These are phyloP conservation scores for Paspalum vaginatum DNA, from an alignment of 176 grass and related monocot genomes.

Conservation along the genomic window DNA sequence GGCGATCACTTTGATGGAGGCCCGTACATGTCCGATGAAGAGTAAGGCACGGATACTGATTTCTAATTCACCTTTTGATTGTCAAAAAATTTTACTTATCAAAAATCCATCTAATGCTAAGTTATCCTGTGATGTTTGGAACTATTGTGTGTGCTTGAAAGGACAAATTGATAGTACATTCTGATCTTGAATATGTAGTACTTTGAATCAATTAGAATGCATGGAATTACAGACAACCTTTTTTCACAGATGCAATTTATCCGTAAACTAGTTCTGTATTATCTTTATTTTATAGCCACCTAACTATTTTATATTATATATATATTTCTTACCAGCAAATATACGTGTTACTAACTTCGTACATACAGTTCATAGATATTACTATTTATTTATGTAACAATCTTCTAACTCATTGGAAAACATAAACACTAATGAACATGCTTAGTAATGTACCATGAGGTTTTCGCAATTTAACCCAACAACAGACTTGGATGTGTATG, in stretches of 20 bases:
- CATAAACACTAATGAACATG: not conserved
- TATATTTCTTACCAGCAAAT: not conserved
- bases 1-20: conserved; percentile 92
- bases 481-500: not conserved
- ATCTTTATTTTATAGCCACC: not conserved
- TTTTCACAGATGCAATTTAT: not conserved
- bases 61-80: conserved; percentile 48
- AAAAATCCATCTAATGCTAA: not conserved
- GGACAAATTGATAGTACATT: not conserved
- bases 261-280: not conserved
- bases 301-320: not conserved
- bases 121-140: not conserved
- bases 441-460: not conserved
- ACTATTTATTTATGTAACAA: conserved; percentile 1
- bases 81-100: conserved; percentile 10
- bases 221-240: not conserved
- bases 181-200: conserved; percentile 24
- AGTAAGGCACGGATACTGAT: conserved; percentile 83
- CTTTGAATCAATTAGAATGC: not conserved
- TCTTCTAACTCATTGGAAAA: not conserved
- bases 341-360: not conserved
- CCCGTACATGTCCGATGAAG: conserved; percentile 79
- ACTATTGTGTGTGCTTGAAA: conserved; percentile 22
- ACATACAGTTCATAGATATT: not conserved
- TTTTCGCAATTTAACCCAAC: not conserved